These are phyloP conservation scores for Echinosophora koreensis DNA, from an alignment of 306 rosid species.

Conservation along the genomic window DNA sequence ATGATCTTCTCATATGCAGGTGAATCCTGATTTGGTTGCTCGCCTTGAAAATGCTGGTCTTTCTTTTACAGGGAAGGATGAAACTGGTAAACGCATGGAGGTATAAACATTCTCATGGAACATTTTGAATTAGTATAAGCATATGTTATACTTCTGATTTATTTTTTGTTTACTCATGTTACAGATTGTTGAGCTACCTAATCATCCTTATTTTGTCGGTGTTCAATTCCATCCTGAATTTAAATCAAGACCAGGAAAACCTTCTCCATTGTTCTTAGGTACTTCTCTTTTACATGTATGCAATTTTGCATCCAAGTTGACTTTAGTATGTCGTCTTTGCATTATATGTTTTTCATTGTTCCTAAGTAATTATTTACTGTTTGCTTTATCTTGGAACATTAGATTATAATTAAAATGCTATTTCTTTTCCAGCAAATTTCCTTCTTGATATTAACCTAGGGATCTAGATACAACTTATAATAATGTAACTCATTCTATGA, in stretches of 20 bases:
- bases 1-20: conserved; percentile 59
- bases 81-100: conserved; percentile 87
- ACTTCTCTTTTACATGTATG: conserved; percentile 35
- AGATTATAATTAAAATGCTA: too few relatives aligned
- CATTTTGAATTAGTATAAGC: neutral
- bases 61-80: conserved; percentile 80
- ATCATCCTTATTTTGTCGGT: conserved; percentile 90
- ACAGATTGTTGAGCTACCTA: conserved; percentile 85
- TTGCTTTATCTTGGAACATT: too few relatives aligned
- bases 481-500: neutral
- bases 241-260: conserved; percentile 88
- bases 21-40: conserved; percentile 77
- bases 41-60: conserved; percentile 78
- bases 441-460: neutral
- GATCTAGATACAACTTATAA: neutral
- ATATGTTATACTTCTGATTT: conserved; percentile 20
- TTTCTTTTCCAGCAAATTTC: too few relatives aligned
- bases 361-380: too few relatives aligned
- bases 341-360: neutral
- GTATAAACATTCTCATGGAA: conserved; percentile 43
- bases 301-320: conserved; percentile 21
- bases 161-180: conserved; percentile 24
- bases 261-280: conserved; percentile 90
- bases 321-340: neutral
- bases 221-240: conserved; percentile 96